Base-by-base conservation (phyloP, 768 basidiomycete species). In the Boletus pseudopeckii region DNA sequence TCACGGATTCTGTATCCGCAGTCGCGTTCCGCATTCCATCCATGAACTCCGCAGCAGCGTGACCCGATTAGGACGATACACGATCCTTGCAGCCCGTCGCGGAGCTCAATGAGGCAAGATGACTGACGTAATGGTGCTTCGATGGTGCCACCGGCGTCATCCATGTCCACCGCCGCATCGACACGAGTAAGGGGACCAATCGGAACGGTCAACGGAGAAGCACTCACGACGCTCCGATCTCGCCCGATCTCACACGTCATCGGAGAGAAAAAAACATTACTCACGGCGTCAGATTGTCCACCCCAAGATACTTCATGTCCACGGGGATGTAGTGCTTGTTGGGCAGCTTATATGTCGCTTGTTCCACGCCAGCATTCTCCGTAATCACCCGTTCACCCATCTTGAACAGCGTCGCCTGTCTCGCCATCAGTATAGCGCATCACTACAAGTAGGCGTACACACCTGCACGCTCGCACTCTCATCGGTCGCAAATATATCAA, bases 291-390 rank as follows among this genome's bases (percentile, higher is more conserved):
- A 79, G 58, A 64, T 92, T 91, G 60, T 90, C 87, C 9, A 88
- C 66, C 2, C 81, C 83, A 41, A 88, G 72, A 55, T 90, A 90
- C 49, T 71, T 71, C 84, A 92, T 87, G 68, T 90, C 83, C 44
- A 94, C 90, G 0, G 90, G 89, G 60, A 97, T 81, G 69, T 96
- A 98, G 66, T 97, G 95, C 73, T 94, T 92, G 77, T 98, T 98
- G 2, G 96, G 95, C 3, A 97, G 77, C 40, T 73, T 70, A 71
- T 96, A 97, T 14, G 78, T 77, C 32, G 90, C 86, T 3, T 70
- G 71, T 40, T 77, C 66, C 13, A 97, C 76, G 2, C 74, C 74
- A 3, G 70, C 68, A 62, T 92, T 87, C 67, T 88, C 83, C 2
- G 71, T 71, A 28, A 97, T 72, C 58, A 98, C 76, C 2, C 78